Evolutionary conservation across 306 rosid species (phyloP), one percentile per base, ranked within the genome.

Genomic region (Ormosia semicastrata): DNA sequence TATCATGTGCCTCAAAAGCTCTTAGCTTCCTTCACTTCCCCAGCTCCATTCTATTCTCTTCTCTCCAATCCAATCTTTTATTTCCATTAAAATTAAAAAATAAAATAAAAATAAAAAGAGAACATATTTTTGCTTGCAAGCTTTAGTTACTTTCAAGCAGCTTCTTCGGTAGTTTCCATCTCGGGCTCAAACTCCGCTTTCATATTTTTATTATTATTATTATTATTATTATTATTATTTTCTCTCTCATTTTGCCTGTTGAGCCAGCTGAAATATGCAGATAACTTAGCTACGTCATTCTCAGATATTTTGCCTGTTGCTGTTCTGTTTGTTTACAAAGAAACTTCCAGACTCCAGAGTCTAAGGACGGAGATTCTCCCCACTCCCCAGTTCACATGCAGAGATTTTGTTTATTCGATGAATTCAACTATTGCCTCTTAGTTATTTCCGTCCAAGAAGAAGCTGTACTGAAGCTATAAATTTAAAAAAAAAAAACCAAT

Each of bases 381-480:
- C n/a, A 54, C 43, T 52, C 44, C 29, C 37, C n/a, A 54, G 6
- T 41, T 73, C 8, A 44, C 76, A 17, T 34, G 76, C 54, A 73
- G 67, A 57, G 58, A 30, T 3, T 54, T 49, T 13, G 39, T 52
- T 43, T 9, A 54, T 70, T 83, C 87, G 87, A 85, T 85, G 75
- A 66, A 66, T 76, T 84, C 86, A 80, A 78, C 32, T 66, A 29
- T 4, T 37, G 24, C 54, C 10, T 53, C 75, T 37, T 82, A 83
- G 89, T 52, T 76, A 68, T 85, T 80, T 83, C 85, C 83, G 88
- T 84, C 86, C 40, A 66, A 58, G 14, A 40, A 63, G 43, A 66
- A 49, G 73, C 32, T 49, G 2, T 8, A 30, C 5, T 30, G 5
- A n/a, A 64, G 24, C 11, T 11, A 47, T 4, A 66, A 44, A 57